phyloP scores from a whole-genome alignment of 345 rosid species.

The Populus davidiana region DNA sequence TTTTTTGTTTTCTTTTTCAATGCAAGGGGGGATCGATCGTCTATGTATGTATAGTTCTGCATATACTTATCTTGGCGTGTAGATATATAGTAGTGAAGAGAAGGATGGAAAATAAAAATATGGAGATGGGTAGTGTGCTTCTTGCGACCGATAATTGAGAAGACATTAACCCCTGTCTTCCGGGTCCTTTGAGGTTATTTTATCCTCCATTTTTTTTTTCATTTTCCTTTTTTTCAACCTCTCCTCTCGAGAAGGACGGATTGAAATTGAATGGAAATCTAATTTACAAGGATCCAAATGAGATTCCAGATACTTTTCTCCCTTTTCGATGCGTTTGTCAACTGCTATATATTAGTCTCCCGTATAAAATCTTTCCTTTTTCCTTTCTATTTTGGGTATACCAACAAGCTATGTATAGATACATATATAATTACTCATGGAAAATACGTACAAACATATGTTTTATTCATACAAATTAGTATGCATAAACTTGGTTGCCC shows the following conservation, averaged over 20 bases:
- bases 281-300: conserved; percentile 13
- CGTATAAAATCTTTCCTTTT: background rate
- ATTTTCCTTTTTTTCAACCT: background rate
- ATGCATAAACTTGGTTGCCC: background rate
- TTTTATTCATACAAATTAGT: background rate
- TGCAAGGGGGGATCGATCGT: conserved; percentile 11
- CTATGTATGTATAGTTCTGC: background rate
- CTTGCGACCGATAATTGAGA: conserved; percentile 31
- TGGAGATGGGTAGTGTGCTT: conserved; percentile 12
- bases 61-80: background rate
- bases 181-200: conserved; percentile 23
- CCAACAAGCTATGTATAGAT: background rate
- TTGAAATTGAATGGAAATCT: conserved; percentile 32
- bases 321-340: conserved; percentile 18
- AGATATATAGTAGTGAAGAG: background rate
- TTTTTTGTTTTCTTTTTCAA: background rate
- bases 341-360: background rate
- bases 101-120: background rate
- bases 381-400: background rate
- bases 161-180: conserved; percentile 48
- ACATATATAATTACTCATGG: background rate
- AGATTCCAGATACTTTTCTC: background rate
- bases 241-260: conserved; percentile 15
- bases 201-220: background rate
- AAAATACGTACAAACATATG: background rate